These are phyloP conservation scores for Rosa chinensis DNA, from an alignment of 306 rosid genomes.

Conservation along the genomic window DNA sequence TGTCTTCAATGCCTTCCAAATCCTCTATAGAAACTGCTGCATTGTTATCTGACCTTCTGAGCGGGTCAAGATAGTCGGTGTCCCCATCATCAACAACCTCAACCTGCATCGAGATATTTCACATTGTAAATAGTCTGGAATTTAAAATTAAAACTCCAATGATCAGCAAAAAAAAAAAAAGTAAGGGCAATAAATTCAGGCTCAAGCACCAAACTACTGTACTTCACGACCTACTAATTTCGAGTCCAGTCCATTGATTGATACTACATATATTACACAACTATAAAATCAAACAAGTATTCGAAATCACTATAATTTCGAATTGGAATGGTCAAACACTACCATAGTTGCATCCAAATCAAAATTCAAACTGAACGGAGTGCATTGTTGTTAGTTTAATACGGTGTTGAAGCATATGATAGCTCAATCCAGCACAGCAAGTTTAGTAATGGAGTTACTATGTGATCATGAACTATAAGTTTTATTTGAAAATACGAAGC, in stretches of 20 bases:
- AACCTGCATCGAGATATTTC: conserved; percentile 40
- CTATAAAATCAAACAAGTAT: background rate
- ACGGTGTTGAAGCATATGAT: background rate
- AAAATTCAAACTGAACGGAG: background rate
- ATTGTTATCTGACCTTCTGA: conserved; percentile 52
- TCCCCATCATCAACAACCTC: conserved; percentile 39
- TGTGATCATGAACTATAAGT: background rate
- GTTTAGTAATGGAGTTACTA: background rate
- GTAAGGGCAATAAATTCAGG: background rate
- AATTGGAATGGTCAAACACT: background rate
- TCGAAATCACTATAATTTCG: too few species aligned
- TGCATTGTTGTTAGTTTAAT: background rate
- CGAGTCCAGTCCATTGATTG: background rate
- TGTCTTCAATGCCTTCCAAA: conserved; percentile 29
- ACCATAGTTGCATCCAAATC: background rate
- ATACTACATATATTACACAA: background rate
- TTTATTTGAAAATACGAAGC: background rate
- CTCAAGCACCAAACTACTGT: background rate
- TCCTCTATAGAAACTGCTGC: conserved; percentile 26
- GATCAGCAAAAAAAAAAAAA: background rate
- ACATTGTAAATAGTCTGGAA: background rate
- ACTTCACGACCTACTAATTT: background rate
- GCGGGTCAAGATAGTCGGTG: conserved; percentile 65
- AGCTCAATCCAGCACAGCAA: background rate
- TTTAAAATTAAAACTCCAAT: background rate